Conservation (phyloP, 202 grass and related monocot species). For the Carex sylvatica region DNA sequence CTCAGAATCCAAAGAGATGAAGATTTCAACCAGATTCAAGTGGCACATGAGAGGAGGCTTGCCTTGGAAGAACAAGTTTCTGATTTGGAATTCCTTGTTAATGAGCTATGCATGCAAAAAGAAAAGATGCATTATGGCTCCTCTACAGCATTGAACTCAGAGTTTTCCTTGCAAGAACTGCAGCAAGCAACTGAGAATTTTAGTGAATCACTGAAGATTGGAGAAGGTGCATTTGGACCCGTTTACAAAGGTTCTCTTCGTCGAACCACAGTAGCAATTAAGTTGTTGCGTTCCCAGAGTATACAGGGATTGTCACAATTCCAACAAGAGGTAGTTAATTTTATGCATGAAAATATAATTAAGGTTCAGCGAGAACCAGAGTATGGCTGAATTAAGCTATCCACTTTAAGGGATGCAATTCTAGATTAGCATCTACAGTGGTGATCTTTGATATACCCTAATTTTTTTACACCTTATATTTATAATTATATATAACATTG, state of each 20-base stretch:
- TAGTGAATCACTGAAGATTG: slow-evolving; percentile 42
- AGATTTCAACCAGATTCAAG: slow-evolving; percentile 38
- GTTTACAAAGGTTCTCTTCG: slow-evolving; percentile 67
- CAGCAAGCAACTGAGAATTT: slow-evolving; percentile 65
- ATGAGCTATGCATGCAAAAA: slow-evolving; percentile 38
- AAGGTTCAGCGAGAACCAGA: too few species aligned
- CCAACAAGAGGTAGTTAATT: slow-evolving; percentile 55
- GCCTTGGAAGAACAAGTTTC: slow-evolving; percentile 40
- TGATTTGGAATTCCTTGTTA: slow-evolving; percentile 26
- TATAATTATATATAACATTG: neutral
- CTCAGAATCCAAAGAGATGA: neutral
- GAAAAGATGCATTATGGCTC: slow-evolving; percentile 20
- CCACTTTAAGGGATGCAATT: too few species aligned
- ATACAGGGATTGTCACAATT: slow-evolving; percentile 54
- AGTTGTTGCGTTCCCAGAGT: slow-evolving; percentile 54
- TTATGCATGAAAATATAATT: too few species aligned
- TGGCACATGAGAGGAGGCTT: slow-evolving; percentile 35
- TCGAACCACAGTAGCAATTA: slow-evolving; percentile 74
- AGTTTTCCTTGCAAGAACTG: slow-evolving; percentile 68
- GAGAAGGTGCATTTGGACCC: slow-evolving; percentile 59
- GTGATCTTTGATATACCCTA: too few species aligned
- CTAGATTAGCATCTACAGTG: too few species aligned
- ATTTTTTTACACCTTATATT: neutral
- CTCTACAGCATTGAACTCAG: slow-evolving; percentile 41
- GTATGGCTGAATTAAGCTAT: too few species aligned